These are phyloP conservation scores for Pseudocercospora crystallina DNA, from an alignment of 2,329 filamentous ascomycete genomes.

Conservation along the genomic window DNA sequence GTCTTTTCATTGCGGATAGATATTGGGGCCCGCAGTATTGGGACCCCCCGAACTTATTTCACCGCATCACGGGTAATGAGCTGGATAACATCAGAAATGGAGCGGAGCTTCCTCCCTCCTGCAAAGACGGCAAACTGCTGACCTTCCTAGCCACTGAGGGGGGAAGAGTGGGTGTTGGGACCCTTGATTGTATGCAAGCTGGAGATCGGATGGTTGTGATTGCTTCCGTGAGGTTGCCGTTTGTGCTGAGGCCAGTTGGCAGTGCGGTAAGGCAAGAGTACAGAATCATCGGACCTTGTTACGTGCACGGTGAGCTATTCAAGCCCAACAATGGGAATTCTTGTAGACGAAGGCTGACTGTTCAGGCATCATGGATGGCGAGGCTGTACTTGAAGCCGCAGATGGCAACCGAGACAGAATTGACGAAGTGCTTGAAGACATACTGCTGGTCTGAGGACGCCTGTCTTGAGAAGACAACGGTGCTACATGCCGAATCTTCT, in stretches of 20 bases:
- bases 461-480: no score
- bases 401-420: neutral
- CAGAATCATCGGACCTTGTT: conserved; percentile 2
- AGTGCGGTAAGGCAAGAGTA: neutral
- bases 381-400: conserved; percentile 5
- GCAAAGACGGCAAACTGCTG: no score
- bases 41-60: no score
- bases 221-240: conserved; percentile 3
- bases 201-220: conserved; percentile 4
- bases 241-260: conserved; percentile 1
- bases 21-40: no score
- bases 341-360: no score
- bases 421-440: neutral
- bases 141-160: conserved; percentile 6
- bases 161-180: conserved; percentile 5
- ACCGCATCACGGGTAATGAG: no score
- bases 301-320: conserved; percentile 8
- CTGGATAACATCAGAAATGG: no score
- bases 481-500: no score
- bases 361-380: conserved; percentile 4
- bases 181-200: neutral
- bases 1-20: no score
- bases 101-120: no score
- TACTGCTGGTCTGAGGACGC: no score
- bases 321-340: no score